phyloP scores from a whole-genome alignment of 805 yeast genomes.

The Wickerhamomyces strasburgensis region DNA sequence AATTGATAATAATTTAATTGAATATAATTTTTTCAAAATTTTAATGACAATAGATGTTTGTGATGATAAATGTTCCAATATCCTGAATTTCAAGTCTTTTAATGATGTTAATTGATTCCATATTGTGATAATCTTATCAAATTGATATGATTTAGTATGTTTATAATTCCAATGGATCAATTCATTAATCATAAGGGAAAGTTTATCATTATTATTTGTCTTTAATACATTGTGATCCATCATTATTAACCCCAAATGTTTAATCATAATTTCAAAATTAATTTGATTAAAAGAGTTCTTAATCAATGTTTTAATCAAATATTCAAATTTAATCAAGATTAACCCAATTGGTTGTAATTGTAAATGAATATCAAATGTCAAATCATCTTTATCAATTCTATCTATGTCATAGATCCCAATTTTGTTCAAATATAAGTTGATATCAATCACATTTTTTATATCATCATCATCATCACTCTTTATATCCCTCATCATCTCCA shows the following conservation, averaged over 20 bases:
- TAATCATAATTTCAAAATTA: neutral
- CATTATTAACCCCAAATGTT: constrained; percentile 6
- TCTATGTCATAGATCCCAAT: constrained; percentile 3
- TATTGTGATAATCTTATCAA: neutral
- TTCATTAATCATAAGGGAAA: neutral
- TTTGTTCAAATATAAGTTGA: neutral
- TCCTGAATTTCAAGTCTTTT: neutral
- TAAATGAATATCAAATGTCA: constrained; percentile 2
- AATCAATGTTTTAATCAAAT: constrained; percentile 1
- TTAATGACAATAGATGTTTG: neutral
- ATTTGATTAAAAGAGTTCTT: neutral
- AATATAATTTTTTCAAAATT: no score
- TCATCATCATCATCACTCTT: neutral
- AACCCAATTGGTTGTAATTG: constrained; percentile 1
- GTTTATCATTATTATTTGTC: neutral
- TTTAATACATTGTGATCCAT: constrained; percentile 10
- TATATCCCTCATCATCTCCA: neutral
- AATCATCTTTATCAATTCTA: neutral
- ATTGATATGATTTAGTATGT: neutral
- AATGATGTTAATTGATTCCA: neutral
- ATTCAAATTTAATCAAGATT: constrained; percentile 4
- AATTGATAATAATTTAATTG: no score
- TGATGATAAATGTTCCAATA: neutral
- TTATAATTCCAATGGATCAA: constrained; percentile 1
- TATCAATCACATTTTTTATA: neutral